These are phyloP conservation scores for Fraxinus excelsior DNA, from an alignment of 257 asterid species.

Conservation along the genomic window DNA sequence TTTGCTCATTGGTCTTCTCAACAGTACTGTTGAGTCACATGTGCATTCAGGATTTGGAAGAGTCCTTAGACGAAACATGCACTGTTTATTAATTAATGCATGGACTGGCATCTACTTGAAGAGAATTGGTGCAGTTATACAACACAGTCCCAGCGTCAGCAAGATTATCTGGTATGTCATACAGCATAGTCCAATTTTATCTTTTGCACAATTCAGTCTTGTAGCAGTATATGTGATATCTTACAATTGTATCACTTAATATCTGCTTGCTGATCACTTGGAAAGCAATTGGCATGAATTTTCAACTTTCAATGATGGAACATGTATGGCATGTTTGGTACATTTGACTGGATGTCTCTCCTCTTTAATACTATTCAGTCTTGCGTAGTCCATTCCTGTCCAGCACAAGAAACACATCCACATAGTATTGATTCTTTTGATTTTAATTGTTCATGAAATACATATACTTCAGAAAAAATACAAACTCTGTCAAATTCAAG, in stretches of 20 bases:
- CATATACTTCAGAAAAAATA: no score
- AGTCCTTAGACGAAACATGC: not conserved
- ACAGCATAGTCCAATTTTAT: not conserved
- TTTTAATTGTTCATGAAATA: not conserved
- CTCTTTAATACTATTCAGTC: not conserved
- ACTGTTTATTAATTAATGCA: not conserved
- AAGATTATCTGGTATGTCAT: not conserved
- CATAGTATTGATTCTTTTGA: not conserved
- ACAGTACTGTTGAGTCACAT: not conserved
- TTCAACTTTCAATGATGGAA: not conserved
- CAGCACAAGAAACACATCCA: not conserved
- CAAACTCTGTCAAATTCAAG: not conserved
- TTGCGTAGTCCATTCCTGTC: not conserved
- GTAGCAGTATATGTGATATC: not conserved
- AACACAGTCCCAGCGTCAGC: not conserved
- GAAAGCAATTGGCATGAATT: not conserved
- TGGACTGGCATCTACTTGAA: not conserved
- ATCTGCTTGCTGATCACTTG: not conserved
- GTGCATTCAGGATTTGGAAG: not conserved
- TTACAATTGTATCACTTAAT: not conserved
- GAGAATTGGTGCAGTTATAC: not conserved
- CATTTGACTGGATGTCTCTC: not conserved
- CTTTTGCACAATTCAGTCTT: not conserved
- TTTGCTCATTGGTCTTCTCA: not conserved
- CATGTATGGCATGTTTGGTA: not conserved